Conservation (phyloP, 352 stramenopile genomes). For the Globisporangium parvum region DNA sequence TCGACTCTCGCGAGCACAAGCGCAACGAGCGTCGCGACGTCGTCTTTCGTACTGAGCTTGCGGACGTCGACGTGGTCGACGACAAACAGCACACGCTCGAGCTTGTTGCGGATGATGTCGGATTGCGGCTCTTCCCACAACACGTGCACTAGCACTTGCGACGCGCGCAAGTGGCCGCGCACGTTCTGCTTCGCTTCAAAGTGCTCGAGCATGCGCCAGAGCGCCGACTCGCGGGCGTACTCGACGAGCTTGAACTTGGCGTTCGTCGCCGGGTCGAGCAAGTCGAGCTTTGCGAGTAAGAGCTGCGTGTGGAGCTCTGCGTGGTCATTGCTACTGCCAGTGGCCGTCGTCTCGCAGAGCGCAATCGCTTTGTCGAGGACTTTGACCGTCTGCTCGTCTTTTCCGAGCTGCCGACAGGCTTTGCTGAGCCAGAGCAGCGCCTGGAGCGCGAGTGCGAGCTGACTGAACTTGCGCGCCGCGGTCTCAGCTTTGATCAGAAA, state of each 20-base stretch:
- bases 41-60: constrained; percentile 24
- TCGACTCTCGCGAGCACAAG: constrained; percentile 41
- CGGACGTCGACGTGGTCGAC: constrained; percentile 32
- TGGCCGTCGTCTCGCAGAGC: constrained; percentile 14
- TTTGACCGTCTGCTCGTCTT: constrained; percentile 15
- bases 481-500: constrained; percentile 33
- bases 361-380: constrained; percentile 14
- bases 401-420: constrained; percentile 26
- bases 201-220: constrained; percentile 35
- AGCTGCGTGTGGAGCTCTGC: constrained; percentile 38
- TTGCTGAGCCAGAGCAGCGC: constrained; percentile 50
- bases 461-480: constrained; percentile 17
- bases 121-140: constrained; percentile 13
- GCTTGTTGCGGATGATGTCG: constrained; percentile 15
- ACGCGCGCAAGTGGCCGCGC: constrained; percentile 35
- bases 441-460: constrained; percentile 37
- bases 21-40: constrained; percentile 25
- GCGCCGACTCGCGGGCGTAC: constrained; percentile 19
- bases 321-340: constrained; percentile 4
- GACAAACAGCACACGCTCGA: constrained; percentile 31
- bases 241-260: constrained; percentile 10
- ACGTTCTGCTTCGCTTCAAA: constrained; percentile 43
- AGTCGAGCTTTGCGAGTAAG: constrained; percentile 36
- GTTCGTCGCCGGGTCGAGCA: constrained; percentile 29
- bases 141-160: constrained; percentile 22